Percentiles rank a stretch among this genome's conserved stretches.
Evolutionary conservation across 2,329 filamentous ascomycete species (phyloP).

Genomic region (Fusarium gaditjirri): DNA sequence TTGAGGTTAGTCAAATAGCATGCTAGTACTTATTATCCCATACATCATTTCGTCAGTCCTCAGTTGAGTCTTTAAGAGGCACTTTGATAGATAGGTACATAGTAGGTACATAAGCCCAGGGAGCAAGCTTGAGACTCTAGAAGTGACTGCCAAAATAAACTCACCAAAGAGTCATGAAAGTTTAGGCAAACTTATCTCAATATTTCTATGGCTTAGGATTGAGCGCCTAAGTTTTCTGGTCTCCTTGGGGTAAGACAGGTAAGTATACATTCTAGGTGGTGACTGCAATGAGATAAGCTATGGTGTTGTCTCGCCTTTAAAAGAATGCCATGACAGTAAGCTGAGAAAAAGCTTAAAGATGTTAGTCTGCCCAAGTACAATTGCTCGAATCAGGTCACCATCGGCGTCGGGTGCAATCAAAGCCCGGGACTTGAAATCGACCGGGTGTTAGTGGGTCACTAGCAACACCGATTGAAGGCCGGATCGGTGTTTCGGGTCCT

Average conservation of each 20-base stretch:
- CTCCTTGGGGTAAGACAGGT: background rate
- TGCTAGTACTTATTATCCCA: background rate
- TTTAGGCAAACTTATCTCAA: background rate
- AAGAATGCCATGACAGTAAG: background rate
- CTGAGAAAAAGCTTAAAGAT: background rate
- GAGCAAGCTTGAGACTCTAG: background rate
- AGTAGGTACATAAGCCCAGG: background rate
- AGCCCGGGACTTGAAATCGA: slow-evolving; percentile 16
- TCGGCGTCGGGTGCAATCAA: slow-evolving; percentile 20
- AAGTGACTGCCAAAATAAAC: background rate
- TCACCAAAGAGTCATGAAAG: background rate
- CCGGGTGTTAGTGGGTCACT: slow-evolving; percentile 19
- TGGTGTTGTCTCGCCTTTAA: background rate
- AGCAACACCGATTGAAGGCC: slow-evolving; percentile 24
- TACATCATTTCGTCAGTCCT: background rate
- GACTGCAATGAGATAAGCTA: slow-evolving; percentile 13
- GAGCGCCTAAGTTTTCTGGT: background rate
- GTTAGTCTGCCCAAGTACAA: background rate
- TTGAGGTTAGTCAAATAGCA: background rate
- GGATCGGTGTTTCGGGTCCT: slow-evolving; percentile 29
- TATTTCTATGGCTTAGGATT: background rate
- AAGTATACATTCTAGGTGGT: background rate
- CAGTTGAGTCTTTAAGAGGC: background rate
- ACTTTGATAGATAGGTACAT: background rate
- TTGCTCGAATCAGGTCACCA: background rate